A percentile compares a stretch with the other conserved stretches of the same genome.
Evolutionary conservation across 345 rosid genomes (phyloP).

Genomic region (Syzygium jambos): DNA sequence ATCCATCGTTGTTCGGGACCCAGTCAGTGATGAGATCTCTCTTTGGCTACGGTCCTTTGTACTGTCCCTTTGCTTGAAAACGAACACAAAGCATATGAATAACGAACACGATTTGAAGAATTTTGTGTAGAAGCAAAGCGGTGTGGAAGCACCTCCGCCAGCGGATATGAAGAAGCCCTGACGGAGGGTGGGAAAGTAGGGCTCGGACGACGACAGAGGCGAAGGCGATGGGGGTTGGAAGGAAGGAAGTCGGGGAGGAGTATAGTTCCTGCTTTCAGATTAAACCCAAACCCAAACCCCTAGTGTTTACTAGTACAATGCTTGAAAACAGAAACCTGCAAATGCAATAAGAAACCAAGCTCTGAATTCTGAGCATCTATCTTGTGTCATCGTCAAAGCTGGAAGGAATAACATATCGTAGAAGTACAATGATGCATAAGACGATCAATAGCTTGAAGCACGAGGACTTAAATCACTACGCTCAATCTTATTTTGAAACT

Average conservation of each 20-base stretch:
- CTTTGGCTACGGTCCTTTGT: too few species aligned
- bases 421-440: neutral
- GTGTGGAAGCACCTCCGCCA: conserved; percentile 7
- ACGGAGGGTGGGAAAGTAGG: conserved; percentile 18
- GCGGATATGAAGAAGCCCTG: conserved; percentile 34
- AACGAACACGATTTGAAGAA: neutral
- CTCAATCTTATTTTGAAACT: neutral
- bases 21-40: too few species aligned
- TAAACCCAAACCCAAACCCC: conserved; percentile 14
- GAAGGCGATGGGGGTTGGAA: neutral
- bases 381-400: too few species aligned
- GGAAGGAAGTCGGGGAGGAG: conserved; percentile 4
- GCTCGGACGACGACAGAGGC: neutral
- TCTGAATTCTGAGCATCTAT: too few species aligned
- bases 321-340: conserved; percentile 83
- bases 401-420: neutral
- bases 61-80: too few species aligned
- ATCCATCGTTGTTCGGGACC: too few species aligned
- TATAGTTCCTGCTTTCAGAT: conserved; percentile 47
- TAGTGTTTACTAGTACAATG: conserved; percentile 48
- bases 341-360: neutral
- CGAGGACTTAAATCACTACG: neutral
- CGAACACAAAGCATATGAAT: too few species aligned
- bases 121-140: neutral
- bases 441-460: neutral